Evolutionary conservation across 1,284 basidiomycete species (phyloP), one percentile per base, ranked within the genome.

Genomic region (Cerrena zonata): DNA sequence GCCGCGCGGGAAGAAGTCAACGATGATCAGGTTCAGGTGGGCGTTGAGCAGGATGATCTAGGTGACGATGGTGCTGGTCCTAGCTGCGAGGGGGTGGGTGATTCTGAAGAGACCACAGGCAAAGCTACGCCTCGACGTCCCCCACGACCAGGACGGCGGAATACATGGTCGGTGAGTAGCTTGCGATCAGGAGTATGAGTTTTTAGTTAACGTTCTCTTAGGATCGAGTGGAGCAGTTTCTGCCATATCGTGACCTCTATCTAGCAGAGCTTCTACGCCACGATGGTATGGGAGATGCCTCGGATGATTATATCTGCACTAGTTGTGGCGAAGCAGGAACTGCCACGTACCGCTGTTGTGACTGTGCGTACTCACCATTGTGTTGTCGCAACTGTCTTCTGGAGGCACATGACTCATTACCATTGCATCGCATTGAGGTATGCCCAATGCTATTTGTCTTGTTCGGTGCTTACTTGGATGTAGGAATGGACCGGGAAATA

Each of bases 211-310:
- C n/a, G n/a, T n/a, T n/a, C n/a, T n/a, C n/a, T n/a, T 45, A 45
- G 43, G 43, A 45, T 18, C 43, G 43, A 12, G n/a, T 47, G n/a
- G 12, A 18, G 21, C 25, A n/a, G 12, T 54, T 39, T 39, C 34
- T 54, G 0, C 49, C 41, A 5, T 23, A 25, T n/a, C 22, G 53
- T 3, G n/a, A 44, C 3, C 37, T 25, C 15, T 54, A 47, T 12
- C 40, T 53, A 27, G 61, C 69, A 34, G 57, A 69, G 40, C 47
- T 66, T 10, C 45, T 69, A 13, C 36, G 49, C 3, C 26, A 58
- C 18, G 38, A 49, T 0, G 53, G 53, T 2, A 18, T 27, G n/a
- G 36, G 47, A 12, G 44, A 49, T 10, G 4, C 19, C 2, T n/a
- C 12, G 5, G 10, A 30, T 15, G 5, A 47, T 37, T 4, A 48